These are phyloP conservation scores for Yamadazyma endophytica DNA, from an alignment of 805 yeast genomes.

Conservation along the genomic window DNA sequence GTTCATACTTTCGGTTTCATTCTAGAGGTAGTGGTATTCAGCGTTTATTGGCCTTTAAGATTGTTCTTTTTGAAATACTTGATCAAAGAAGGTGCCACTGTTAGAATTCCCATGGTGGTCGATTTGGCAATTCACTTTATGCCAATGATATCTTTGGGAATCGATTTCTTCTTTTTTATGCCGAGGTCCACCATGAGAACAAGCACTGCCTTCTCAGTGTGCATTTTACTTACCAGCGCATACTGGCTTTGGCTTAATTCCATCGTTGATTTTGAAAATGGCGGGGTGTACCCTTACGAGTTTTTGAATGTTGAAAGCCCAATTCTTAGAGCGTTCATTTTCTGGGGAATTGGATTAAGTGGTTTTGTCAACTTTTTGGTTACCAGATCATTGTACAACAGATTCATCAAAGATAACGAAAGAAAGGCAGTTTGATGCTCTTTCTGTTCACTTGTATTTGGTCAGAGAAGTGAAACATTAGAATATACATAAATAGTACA, in stretches of 20 bases:
- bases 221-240: conserved; percentile 34
- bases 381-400: conserved; percentile 22
- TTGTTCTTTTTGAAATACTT: conserved; percentile 49
- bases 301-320: conserved; percentile 53
- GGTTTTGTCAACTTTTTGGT: conserved; percentile 29
- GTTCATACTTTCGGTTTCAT: conserved; percentile 54
- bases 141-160: conserved; percentile 49
- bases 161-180: conserved; percentile 55
- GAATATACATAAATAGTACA: too few species aligned
- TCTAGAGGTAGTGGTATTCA: conserved; percentile 56
- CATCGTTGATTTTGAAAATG: conserved; percentile 42
- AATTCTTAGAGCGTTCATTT: conserved; percentile 43
- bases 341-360: conserved; percentile 37
- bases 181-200: conserved; percentile 35
- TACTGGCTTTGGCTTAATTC: conserved; percentile 53
- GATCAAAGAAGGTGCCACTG: conserved; percentile 26
- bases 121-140: conserved; percentile 59
- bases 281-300: conserved; percentile 62
- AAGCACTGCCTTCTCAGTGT: conserved; percentile 34
- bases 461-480: too few species aligned
- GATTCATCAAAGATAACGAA: conserved; percentile 3
- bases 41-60: conserved; percentile 67
- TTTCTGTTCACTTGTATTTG: too few species aligned
- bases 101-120: conserved; percentile 42
- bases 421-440: too few species aligned